Evolutionary conservation across 371 early-diverging fungal genomes (phyloP).

Genomic region (Mortierella sp.): DNA sequence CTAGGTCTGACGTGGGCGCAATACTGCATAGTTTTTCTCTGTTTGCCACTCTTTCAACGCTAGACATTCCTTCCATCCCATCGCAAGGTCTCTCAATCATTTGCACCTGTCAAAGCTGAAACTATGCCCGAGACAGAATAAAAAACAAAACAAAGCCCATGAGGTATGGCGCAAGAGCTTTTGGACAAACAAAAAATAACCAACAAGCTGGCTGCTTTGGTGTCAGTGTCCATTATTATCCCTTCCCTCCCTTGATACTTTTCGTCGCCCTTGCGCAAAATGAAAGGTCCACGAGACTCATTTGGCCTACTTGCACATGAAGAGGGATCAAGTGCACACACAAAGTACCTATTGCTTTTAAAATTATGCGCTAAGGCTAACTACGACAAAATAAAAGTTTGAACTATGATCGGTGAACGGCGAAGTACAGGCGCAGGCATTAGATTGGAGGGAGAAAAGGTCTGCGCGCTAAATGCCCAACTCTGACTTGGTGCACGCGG

Average conservation of each 20-base stretch:
- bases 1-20: not conserved
- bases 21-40: not conserved
- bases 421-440: not conserved
- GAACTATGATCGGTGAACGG: not conserved
- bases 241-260: not conserved
- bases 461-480: not conserved
- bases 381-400: not conserved
- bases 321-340: not conserved
- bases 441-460: not conserved
- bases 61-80: not conserved
- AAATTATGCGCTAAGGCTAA: not conserved
- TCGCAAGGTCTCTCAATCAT: not conserved
- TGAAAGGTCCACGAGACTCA: not conserved
- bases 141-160: not conserved
- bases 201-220: not conserved
- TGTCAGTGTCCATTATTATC: not conserved
- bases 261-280: not conserved
- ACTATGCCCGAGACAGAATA: not conserved
- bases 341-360: not conserved
- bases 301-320: slow-evolving; percentile 2
- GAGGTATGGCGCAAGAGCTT: not conserved
- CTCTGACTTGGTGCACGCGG: no score
- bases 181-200: not conserved
- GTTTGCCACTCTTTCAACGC: not conserved
- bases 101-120: slow-evolving; percentile 4